phyloP scores from a whole-genome alignment of 768 basidiomycete species.

The Leccinum obscurum region DNA sequence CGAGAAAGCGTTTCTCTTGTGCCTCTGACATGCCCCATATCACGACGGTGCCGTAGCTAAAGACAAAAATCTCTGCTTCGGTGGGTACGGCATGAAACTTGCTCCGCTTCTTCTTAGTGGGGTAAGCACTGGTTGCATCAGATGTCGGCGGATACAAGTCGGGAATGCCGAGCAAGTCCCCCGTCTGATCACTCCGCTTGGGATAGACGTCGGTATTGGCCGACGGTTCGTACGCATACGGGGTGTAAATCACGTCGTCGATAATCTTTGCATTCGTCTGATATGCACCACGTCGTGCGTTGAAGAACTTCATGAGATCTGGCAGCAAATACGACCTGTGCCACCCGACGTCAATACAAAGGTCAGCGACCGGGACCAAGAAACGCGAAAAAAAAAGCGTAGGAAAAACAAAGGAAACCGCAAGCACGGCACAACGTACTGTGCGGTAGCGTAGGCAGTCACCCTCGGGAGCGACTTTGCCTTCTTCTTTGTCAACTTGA shows the following conservation, averaged over 20 bases:
- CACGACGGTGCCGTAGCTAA: slow-evolving; percentile 92
- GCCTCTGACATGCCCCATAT: slow-evolving; percentile 98
- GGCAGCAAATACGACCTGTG: slow-evolving; percentile 84
- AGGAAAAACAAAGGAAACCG: neutral
- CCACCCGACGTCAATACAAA: neutral
- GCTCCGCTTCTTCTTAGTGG: slow-evolving; percentile 52
- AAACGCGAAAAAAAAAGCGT: neutral
- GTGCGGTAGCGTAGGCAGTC: slow-evolving; percentile 95
- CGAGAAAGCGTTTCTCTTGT: slow-evolving; percentile 87
- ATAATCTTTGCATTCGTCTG: slow-evolving; percentile 85
- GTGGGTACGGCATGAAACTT: slow-evolving; percentile 66
- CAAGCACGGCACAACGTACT: slow-evolving; percentile 42
- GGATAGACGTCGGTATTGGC: slow-evolving; percentile 33
- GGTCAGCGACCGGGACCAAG: neutral
- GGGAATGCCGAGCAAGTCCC: slow-evolving; percentile 77
- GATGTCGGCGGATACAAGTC: slow-evolving; percentile 44
- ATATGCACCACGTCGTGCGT: slow-evolving; percentile 79
- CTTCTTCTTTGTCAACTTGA: slow-evolving; percentile 90
- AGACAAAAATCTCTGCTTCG: slow-evolving; percentile 89
- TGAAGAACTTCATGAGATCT: slow-evolving; percentile 87
- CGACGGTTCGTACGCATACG: slow-evolving; percentile 74
- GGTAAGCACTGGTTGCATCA: slow-evolving; percentile 35
- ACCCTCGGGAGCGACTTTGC: slow-evolving; percentile 89
- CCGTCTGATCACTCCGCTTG: slow-evolving; percentile 43
- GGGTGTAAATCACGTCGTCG: slow-evolving; percentile 94